These are phyloP conservation scores for Paramarasmius palmivorus DNA, from an alignment of 1,284 basidiomycete genomes.

Conservation along the genomic window DNA sequence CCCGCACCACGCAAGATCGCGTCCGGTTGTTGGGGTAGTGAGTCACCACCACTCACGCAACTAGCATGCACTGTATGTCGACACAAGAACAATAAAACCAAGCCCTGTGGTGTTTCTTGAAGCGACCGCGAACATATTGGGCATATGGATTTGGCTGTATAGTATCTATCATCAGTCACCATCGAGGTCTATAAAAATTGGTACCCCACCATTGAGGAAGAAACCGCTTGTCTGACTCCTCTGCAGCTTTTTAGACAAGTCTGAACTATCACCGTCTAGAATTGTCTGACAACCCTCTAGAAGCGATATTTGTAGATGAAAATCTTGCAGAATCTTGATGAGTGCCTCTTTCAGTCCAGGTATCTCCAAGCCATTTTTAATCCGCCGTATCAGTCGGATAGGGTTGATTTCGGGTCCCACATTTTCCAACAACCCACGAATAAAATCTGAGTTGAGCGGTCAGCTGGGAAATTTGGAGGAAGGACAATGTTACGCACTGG, in stretches of 20 bases:
- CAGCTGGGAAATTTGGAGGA: not conserved
- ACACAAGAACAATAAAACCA: slow-evolving; percentile 78
- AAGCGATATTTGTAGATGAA: slow-evolving; percentile 86
- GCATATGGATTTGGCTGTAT: slow-evolving; percentile 60
- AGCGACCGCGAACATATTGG: slow-evolving; percentile 64
- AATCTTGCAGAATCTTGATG: slow-evolving; percentile 96
- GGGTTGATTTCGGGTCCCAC: slow-evolving; percentile 97
- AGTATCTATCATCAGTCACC: too few relatives aligned
- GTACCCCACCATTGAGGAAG: slow-evolving; percentile 64
- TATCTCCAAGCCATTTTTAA: slow-evolving; percentile 92
- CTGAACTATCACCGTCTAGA: slow-evolving; percentile 73
- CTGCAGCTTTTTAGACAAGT: slow-evolving; percentile 72
- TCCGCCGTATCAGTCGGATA: slow-evolving; percentile 89
- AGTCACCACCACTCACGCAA: slow-evolving; percentile 53
- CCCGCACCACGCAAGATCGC: slow-evolving; percentile 42
- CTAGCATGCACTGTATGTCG: slow-evolving; percentile 82
- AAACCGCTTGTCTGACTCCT: slow-evolving; percentile 78
- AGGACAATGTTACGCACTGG: slow-evolving; percentile 48
- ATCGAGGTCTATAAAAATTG: too few relatives aligned
- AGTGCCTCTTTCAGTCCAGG: slow-evolving; percentile 92
- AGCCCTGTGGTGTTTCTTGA: slow-evolving; percentile 56
- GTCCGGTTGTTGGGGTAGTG: slow-evolving; percentile 53
- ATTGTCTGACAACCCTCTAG: slow-evolving; percentile 91
- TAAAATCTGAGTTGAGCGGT: slow-evolving; percentile 65
- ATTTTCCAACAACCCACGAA: slow-evolving; percentile 92